A percentile compares a stretch with the other conserved stretches of the same genome.
phyloP scores from a whole-genome alignment of 441 rosid genomes.

The Breynia disticha region DNA sequence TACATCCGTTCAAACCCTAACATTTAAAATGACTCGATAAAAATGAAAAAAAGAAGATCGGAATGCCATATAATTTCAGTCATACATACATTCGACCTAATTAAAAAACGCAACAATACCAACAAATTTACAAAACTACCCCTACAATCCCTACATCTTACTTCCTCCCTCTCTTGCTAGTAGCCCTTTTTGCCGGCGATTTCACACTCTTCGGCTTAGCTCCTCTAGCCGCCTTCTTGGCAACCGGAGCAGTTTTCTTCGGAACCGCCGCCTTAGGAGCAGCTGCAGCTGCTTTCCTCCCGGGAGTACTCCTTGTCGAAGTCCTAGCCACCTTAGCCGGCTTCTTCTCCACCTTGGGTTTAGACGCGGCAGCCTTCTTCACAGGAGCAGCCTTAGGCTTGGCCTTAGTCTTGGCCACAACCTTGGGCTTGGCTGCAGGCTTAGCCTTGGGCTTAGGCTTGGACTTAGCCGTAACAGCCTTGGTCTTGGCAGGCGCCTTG shows the following conservation, averaged over 20 bases:
- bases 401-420: conserved; percentile 15
- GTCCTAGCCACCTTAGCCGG: conserved; percentile 57
- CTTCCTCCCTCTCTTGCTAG: conserved; percentile 31
- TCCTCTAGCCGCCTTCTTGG: conserved; percentile 33
- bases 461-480: conserved; percentile 21
- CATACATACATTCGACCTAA: conserved; percentile 12
- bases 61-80: conserved; percentile 17
- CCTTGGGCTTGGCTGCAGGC: conserved; percentile 14
- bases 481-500: conserved; percentile 25
- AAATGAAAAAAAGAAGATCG: conserved; percentile 7
- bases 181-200: conserved; percentile 30
- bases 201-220: conserved; percentile 28
- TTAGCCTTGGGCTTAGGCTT: conserved; percentile 16
- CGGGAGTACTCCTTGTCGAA: conserved; percentile 46
- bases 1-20: conserved; percentile 12
- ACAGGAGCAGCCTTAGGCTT: conserved; percentile 21
- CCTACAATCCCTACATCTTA: conserved; percentile 7
- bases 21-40: conserved; percentile 7
- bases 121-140: conserved; percentile 36
- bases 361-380: conserved; percentile 17
- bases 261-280: conserved; percentile 26
- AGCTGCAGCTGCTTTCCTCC: conserved; percentile 25
- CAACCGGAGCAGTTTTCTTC: conserved; percentile 28
- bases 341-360: conserved; percentile 23
- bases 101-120: conserved; percentile 13